Evolutionary conservation across 116 monocot genomes (phyloP).

Genomic region (Iris pallida): DNA sequence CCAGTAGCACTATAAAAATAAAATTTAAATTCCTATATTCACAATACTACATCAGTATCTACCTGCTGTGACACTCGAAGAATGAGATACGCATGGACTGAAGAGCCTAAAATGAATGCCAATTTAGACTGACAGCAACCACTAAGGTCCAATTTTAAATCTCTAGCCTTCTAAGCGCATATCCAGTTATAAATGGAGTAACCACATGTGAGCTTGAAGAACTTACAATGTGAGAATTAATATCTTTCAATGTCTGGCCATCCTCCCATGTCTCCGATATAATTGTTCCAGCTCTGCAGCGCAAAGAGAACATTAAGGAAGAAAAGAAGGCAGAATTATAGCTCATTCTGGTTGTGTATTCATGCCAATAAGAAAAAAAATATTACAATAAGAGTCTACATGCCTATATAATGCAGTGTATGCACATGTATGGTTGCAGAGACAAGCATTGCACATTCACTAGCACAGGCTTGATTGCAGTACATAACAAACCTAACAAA

Average conservation of each 20-base stretch:
- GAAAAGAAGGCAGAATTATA: neutral
- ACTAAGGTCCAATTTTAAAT: no score
- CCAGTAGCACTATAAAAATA: no score
- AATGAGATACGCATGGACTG: neutral
- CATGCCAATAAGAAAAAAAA: no score
- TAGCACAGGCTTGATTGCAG: no score
- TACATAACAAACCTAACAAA: no score
- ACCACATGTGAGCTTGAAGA: neutral
- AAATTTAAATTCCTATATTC: neutral
- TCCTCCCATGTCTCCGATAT: slow-evolving; percentile 99
- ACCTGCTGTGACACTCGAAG: neutral
- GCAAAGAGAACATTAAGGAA: slow-evolving; percentile 4
- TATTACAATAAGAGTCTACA: no score
- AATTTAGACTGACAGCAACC: neutral
- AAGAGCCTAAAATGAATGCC: neutral
- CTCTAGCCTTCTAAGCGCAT: no score
- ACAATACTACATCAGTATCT: neutral
- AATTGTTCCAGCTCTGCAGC: slow-evolving; percentile 82
- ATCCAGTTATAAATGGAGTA: neutral
- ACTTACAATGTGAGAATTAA: slow-evolving; percentile 85
- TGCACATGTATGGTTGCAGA: no score
- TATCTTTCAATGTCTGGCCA: slow-evolving; percentile 90
- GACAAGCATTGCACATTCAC: no score
- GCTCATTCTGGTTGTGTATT: no score
- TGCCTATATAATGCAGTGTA: no score